Base-by-base conservation (phyloP, 1,284 basidiomycete species). In the Coniferiporia sulphurascens region DNA sequence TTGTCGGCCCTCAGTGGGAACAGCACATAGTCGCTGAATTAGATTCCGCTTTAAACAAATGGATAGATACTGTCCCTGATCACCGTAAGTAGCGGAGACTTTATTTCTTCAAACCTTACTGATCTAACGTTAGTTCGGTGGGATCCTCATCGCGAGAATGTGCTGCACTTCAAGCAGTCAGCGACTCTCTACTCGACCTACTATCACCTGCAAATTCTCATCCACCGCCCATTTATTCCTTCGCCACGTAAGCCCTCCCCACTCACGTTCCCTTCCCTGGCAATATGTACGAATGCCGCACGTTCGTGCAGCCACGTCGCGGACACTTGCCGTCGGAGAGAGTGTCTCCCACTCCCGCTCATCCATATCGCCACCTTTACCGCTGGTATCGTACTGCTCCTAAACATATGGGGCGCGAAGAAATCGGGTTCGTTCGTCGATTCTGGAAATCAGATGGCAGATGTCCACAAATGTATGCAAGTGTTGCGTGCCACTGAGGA, bases 281-380 rank as follows among this genome's bases (percentile, higher is more conserved):
- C 90, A 0, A 92, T 94, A 52, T 93, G 91, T 69, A 87, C 86
- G 15, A 93, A 91, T 62, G 91, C 91, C 1, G 89, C 91, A 0
- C 77, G 91, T n/a, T 86, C 86, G 2, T 89, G 86, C 61, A 83
- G 81, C 45, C 89, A 89, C 67, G 79, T 93, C 35, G 74, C 87
- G 21, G 85, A 91, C 64, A 73, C 80, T 3, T 77, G 79, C 59
- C 71, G 74, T 58, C 72, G 70, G 56, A 72, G 79, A 32, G 66
- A 71, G 1, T 62, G 51, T 3, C 46, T 64, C 19, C 64, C 68
- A 9, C 63, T 65, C 9, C 73, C 78, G 9, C 78, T 76, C 34
- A 70, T 79, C 63, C 62, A 76, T 72, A 71, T 76, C 59, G 65
- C 78, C 17, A 75, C 82, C 1, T 89, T 87, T 69, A 85, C 84